Evolutionary conservation across 352 stramenopile species (phyloP).

Genomic region (Phytophthora sojae): DNA sequence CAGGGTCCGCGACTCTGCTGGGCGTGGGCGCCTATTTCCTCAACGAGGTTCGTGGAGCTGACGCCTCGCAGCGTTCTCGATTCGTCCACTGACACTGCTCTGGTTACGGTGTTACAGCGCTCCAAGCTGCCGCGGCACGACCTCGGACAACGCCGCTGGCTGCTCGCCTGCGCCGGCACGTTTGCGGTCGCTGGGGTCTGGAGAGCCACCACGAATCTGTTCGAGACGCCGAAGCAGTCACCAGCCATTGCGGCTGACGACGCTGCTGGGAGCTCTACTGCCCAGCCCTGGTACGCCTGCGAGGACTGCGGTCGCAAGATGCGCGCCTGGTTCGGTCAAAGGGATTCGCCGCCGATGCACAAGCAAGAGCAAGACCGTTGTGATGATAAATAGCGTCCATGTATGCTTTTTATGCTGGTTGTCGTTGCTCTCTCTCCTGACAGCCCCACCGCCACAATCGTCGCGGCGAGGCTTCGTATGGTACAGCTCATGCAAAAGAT

Average conservation of each 20-base stretch:
- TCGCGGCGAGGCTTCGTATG: constrained; percentile 38
- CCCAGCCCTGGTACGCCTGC: constrained; percentile 13
- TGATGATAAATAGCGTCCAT: constrained; percentile 54
- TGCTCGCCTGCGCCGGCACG: constrained; percentile 56
- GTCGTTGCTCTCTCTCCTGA: constrained; percentile 23
- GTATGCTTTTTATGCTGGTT: constrained; percentile 41
- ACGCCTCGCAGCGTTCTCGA: too few species aligned
- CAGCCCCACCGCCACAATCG: constrained; percentile 24
- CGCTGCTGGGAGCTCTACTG: neutral
- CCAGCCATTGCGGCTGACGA: neutral
- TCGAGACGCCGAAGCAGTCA: constrained; percentile 26
- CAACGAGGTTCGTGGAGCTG: constrained; percentile 46
- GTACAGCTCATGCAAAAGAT: constrained; percentile 54
- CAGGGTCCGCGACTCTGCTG: constrained; percentile 57
- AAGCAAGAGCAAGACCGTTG: constrained; percentile 4
- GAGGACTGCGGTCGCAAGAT: constrained; percentile 16
- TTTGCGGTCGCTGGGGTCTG: constrained; percentile 59
- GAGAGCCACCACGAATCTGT: constrained; percentile 58
- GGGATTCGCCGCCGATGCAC: neutral
- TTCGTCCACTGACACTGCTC: too few species aligned
- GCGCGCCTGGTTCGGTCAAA: constrained; percentile 14
- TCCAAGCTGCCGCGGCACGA: constrained; percentile 52
- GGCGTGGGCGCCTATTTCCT: constrained; percentile 67
- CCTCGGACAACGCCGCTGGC: constrained; percentile 61
- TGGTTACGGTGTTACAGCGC: constrained; percentile 28